These are phyloP conservation scores for Chytriomyces sp. DNA, from an alignment of 192 early-diverging fungal species.

Conservation along the genomic window DNA sequence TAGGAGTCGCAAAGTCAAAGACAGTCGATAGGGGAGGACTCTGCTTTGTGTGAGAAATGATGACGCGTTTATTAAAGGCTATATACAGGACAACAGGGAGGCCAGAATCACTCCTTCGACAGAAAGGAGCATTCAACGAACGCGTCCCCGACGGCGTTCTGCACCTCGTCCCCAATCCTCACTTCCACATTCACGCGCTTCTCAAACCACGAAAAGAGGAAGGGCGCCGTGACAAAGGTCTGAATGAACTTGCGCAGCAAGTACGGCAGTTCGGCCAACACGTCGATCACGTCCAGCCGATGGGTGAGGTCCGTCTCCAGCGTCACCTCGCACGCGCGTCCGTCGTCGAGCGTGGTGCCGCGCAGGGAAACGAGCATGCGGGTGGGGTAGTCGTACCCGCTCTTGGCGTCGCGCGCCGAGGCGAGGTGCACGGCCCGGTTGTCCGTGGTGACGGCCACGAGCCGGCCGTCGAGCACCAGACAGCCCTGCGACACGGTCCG, in stretches of 20 bases:
- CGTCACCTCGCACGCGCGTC: slow-evolving; percentile 49
- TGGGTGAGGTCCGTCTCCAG: slow-evolving; percentile 62
- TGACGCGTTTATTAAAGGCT: too few relatives aligned
- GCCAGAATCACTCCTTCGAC: slow-evolving; percentile 21
- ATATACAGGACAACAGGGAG: too few relatives aligned
- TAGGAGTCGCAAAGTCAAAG: too few relatives aligned
- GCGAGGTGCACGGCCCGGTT: slow-evolving; percentile 69
- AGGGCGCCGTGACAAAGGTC: slow-evolving; percentile 88
- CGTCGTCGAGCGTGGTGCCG: slow-evolving; percentile 57
- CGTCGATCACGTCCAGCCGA: slow-evolving; percentile 82
- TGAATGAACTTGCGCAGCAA: slow-evolving; percentile 84
- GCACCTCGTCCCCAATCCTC: slow-evolving; percentile 66
- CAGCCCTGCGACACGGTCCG: slow-evolving; percentile 67
- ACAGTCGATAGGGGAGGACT: too few relatives aligned
- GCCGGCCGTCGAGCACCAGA: slow-evolving; percentile 64
- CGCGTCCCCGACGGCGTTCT: slow-evolving; percentile 61
- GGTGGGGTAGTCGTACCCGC: slow-evolving; percentile 80
- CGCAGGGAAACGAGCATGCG: slow-evolving; percentile 68
- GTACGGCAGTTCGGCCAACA: slow-evolving; percentile 84
- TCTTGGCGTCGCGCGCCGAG: slow-evolving; percentile 66
- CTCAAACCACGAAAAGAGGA: slow-evolving; percentile 89
- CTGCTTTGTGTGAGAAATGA: too few relatives aligned
- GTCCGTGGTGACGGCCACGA: slow-evolving; percentile 73
- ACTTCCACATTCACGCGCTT: slow-evolving; percentile 65
- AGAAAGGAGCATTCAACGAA: slow-evolving; percentile 84